Percentiles rank a stretch among this genome's conserved stretches.
Evolutionary conservation across 345 rosid genomes (phyloP).

Genomic region (Eutrema japonicum): DNA sequence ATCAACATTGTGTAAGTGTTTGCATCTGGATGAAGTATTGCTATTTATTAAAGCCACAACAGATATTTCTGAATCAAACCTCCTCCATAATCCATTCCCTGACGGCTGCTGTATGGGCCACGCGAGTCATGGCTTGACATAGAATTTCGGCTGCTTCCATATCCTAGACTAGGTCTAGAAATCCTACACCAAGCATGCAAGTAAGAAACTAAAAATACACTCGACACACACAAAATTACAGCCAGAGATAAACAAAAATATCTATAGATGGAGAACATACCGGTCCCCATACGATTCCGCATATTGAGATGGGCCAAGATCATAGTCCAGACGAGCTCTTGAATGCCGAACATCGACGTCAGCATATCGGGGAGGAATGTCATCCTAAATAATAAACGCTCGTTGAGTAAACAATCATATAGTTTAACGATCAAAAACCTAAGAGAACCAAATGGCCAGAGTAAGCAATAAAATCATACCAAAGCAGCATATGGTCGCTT

Average conservation of each 20-base stretch:
- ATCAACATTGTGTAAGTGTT: background rate
- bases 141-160: conserved; percentile 82
- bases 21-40: conserved; percentile 8
- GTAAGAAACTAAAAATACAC: conserved; percentile 9
- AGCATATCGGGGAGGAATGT: conserved; percentile 81
- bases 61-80: conserved; percentile 48
- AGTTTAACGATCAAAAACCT: background rate
- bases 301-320: conserved; percentile 70
- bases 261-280: conserved; percentile 46
- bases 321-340: conserved; percentile 92
- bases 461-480: conserved; percentile 55
- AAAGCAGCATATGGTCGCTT: conserved; percentile 83
- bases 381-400: conserved; percentile 59
- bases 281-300: conserved; percentile 84
- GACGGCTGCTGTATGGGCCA: conserved; percentile 76
- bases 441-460: conserved; percentile 7
- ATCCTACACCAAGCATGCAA: conserved; percentile 54
- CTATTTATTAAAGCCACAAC: conserved; percentile 29
- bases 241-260: conserved; percentile 2
- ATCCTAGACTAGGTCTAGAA: conserved; percentile 80
- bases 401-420: conserved; percentile 13
- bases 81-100: conserved; percentile 81
- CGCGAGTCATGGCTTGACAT: conserved; percentile 79
- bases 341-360: conserved; percentile 72
- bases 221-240: background rate